Evolutionary conservation across 2,329 filamentous ascomycete genomes (phyloP).

Genomic region (Lecanicillium sp.): DNA sequence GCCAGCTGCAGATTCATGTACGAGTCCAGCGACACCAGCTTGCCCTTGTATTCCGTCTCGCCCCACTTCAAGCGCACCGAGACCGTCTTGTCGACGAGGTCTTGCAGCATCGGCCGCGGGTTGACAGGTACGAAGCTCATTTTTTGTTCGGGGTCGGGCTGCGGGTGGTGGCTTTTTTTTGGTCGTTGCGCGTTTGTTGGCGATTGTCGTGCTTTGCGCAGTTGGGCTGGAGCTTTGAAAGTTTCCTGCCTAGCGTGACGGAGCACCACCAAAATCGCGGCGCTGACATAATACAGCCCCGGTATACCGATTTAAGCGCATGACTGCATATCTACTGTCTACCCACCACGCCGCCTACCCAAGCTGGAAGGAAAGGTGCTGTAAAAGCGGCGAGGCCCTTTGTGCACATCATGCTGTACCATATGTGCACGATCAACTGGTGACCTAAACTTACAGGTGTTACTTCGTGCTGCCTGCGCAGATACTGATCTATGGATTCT

Average conservation of each 20-base stretch:
- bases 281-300: constrained; percentile 5
- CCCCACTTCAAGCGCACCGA: constrained; percentile 96
- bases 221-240: constrained; percentile 2
- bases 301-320: background rate
- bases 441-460: too few relatives aligned
- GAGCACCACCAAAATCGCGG: background rate
- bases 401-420: too few relatives aligned
- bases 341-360: background rate
- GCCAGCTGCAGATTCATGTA: constrained; percentile 99
- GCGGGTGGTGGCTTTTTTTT: background rate
- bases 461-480: too few relatives aligned
- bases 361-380: too few relatives aligned
- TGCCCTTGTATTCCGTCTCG: constrained; percentile 93
- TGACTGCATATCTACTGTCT: constrained; percentile 4
- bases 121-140: constrained; percentile 80
- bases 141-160: constrained; percentile 9
- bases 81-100: constrained; percentile 84
- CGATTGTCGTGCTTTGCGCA: background rate
- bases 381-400: constrained; percentile 1
- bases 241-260: constrained; percentile 7
- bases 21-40: constrained; percentile 85
- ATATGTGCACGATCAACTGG: too few relatives aligned
- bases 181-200: background rate
- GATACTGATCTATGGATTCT: too few relatives aligned
- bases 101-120: constrained; percentile 92